Base-by-base conservation (phyloP, 768 basidiomycete genomes). In the Crassisporium funariophilum region DNA sequence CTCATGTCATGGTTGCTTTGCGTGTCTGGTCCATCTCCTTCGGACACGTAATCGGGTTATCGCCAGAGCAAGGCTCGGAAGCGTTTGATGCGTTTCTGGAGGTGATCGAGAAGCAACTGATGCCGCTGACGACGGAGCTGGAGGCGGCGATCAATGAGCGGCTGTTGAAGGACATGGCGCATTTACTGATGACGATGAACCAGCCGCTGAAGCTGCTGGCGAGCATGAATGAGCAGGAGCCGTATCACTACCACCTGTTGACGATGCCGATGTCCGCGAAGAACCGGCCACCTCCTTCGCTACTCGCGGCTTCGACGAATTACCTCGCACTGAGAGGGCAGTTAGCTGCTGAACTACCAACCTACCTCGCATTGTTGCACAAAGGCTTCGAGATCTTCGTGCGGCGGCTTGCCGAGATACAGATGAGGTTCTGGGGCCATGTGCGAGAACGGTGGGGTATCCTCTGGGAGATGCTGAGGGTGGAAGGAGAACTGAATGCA, bases 391-490 rank as follows among this genome's bases (percentile, higher is more conserved):
- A 70, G 0, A 61, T 72, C 4, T 73, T 76, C 42, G 72, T 88
- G 0, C 55, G 70, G 3, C 71, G 78, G 19, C 68, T 91, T 20
- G 78, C 77, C 0, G 64, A 67, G 4, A 74, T 81, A 47, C 89
- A 91, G 59, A 71, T 71, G 2, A 63, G 65, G 17, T 87, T 86
- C 57, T 91, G 81, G 70, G 49, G 63, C 12, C 78, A 78, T 29
- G 76, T 87, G 5, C 72, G 77, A 34, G 79, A 81, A 40, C 70
- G 77, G 21, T 92, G 90, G 90, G 76, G 73, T 2, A 83, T 82
- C n/a, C 66, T 92, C n/a, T 92, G 90, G 90, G 86, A 91, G 49
- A 87, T 85, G 60, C 66, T 88, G n/a, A 70, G 77, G 8, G 81
- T 86, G 4, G 86, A 87, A 15, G 84, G 83, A 2, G 84, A 86